These are phyloP conservation scores for Paraphoma chrysanthemicola DNA, from an alignment of 2,329 filamentous ascomycete genomes.

Conservation along the genomic window DNA sequence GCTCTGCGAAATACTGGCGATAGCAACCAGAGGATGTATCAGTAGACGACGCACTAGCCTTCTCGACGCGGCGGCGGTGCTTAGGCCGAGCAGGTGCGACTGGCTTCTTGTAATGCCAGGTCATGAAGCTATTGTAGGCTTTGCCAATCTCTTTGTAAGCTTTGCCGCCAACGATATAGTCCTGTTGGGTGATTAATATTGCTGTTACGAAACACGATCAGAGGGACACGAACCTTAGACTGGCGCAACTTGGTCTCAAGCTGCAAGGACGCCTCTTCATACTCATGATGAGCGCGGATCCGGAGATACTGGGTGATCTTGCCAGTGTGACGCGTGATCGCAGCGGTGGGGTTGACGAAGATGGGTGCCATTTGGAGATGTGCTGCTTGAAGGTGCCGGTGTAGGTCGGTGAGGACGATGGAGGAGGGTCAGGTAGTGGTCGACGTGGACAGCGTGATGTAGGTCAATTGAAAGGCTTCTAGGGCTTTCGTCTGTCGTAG, in stretches of 20 bases:
- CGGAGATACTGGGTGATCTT: neutral
- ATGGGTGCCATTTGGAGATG: neutral
- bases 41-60: neutral
- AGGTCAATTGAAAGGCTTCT: too few relatives aligned
- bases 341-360: neutral
- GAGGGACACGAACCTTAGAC: neutral
- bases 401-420: neutral
- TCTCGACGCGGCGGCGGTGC: neutral
- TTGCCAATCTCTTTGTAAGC: neutral
- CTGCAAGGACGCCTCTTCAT: neutral
- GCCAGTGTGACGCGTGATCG: neutral
- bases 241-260: neutral
- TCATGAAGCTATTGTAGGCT: neutral
- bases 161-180: neutral
- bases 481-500: too few relatives aligned
- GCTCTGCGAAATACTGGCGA: neutral
- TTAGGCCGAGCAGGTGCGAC: neutral
- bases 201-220: neutral
- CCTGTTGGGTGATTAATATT: neutral
- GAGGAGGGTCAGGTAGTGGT: too few relatives aligned
- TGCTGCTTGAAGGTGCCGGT: neutral
- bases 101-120: neutral
- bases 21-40: neutral
- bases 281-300: neutral
- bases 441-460: too few relatives aligned